phyloP scores from a whole-genome alignment of 176 grass and related monocot species.

The Rhynchospora breviuscula region DNA sequence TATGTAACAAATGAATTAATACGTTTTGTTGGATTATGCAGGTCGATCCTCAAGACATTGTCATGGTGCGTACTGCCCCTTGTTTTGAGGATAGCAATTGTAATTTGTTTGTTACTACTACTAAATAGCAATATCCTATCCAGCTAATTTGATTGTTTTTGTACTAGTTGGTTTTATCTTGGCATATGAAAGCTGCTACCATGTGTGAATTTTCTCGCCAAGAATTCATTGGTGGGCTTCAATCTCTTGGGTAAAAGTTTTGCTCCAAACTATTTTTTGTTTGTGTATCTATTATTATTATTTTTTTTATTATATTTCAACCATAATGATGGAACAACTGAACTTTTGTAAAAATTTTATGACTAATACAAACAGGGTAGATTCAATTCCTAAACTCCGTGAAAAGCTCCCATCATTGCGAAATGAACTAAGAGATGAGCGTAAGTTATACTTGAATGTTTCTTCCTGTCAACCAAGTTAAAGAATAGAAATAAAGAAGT shows the following conservation, averaged over 20 bases:
- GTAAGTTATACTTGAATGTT: slow-evolving; percentile 36
- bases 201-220: slow-evolving; percentile 98
- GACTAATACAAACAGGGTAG: slow-evolving; percentile 57
- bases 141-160: slow-evolving; percentile 15
- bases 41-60: slow-evolving; percentile 98
- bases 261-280: slow-evolving; percentile 5
- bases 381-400: slow-evolving; percentile 81
- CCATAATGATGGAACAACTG: slow-evolving; percentile 1
- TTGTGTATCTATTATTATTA: background rate
- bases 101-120: background rate
- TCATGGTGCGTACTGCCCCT: slow-evolving; percentile 60
- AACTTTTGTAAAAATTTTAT: slow-evolving; percentile 17
- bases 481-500: slow-evolving; percentile 4
- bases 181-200: slow-evolving; percentile 99
- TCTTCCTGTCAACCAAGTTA: background rate
- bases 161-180: slow-evolving; percentile 94
- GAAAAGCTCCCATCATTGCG: slow-evolving; percentile 84
- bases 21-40: slow-evolving; percentile 42
- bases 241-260: slow-evolving; percentile 75
- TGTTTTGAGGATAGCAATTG: slow-evolving; percentile 8
- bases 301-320: background rate
- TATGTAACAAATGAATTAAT: slow-evolving; percentile 1
- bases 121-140: background rate
- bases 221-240: slow-evolving; percentile 82
- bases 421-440: slow-evolving; percentile 87